A percentile compares a stretch with the other conserved stretches of the same genome.
Evolutionary conservation across 2,329 filamentous ascomycete species (phyloP).

Genomic region (Colletotrichum kahawae): DNA sequence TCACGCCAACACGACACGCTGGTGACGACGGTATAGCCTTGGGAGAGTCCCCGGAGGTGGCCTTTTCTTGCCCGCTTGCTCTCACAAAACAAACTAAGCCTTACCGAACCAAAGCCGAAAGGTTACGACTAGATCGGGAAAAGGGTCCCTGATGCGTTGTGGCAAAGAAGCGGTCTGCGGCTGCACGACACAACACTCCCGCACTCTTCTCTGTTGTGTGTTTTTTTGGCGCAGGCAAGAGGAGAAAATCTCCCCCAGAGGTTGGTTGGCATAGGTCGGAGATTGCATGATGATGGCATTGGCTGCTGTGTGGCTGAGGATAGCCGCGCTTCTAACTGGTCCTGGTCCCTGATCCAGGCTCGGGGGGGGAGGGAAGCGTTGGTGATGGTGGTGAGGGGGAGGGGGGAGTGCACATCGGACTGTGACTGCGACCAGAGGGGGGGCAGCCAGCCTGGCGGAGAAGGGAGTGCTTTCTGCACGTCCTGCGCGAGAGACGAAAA

Average conservation of each 20-base stretch:
- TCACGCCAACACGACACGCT: neutral
- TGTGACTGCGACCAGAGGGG: neutral
- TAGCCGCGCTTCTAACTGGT: neutral
- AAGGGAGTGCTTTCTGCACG: neutral
- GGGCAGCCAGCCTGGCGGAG: neutral
- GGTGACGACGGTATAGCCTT: neutral
- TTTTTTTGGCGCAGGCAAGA: neutral
- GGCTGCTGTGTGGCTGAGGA: neutral
- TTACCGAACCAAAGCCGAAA: neutral
- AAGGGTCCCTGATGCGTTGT: neutral
- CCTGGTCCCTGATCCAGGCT: neutral
- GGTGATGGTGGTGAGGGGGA: neutral
- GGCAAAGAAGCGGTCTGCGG: constrained; percentile 18
- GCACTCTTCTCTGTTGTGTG: neutral
- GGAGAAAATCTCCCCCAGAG: neutral
- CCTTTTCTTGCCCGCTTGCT: neutral
- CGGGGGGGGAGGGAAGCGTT: neutral
- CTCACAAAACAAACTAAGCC: neutral
- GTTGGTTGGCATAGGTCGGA: neutral
- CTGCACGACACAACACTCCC: neutral
- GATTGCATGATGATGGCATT: constrained; percentile 3
- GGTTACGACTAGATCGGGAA: neutral
- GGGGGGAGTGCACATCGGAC: neutral
- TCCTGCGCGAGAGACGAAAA: neutral
- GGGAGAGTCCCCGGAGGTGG: neutral